These are phyloP conservation scores for Sarocladium oryzae DNA, from an alignment of 2,329 filamentous ascomycete species.

Conservation along the genomic window DNA sequence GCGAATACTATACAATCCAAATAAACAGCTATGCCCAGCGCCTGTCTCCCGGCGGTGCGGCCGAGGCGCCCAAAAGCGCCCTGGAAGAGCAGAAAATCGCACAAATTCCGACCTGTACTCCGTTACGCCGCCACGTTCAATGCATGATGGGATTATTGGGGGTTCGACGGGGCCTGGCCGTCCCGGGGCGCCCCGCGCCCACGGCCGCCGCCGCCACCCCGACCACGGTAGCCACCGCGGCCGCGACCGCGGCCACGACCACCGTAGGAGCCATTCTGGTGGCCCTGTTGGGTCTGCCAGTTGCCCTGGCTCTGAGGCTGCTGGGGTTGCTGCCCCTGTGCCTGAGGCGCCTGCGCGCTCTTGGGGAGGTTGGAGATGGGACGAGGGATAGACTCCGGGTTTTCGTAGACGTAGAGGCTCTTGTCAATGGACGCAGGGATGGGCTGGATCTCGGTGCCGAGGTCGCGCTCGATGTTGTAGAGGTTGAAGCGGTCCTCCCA, in stretches of 20 bases:
- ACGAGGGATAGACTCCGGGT: conserved; percentile 87
- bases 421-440: conserved; percentile 94
- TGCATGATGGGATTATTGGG: conserved; percentile 17
- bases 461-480: conserved; percentile 95
- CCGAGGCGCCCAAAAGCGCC: conserved; percentile 17
- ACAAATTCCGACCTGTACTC: conserved; percentile 16
- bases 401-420: conserved; percentile 96
- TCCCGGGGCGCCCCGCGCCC: conserved; percentile 31
- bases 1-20: conserved; percentile 39
- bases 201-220: conserved; percentile 26
- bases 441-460: conserved; percentile 96
- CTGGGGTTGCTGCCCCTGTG: conserved; percentile 20
- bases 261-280: conserved; percentile 30
- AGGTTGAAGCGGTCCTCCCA: conserved; percentile 99
- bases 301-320: conserved; percentile 27
- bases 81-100: conserved; percentile 17
- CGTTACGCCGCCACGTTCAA: conserved; percentile 20
- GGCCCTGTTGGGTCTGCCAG: conserved; percentile 34
- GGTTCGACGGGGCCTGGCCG: conserved; percentile 25
- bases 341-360: conserved; percentile 20
- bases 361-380: conserved; percentile 53
- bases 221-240: conserved; percentile 30
- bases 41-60: not conserved
- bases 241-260: conserved; percentile 32
- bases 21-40: conserved; percentile 13